phyloP scores from a whole-genome alignment of 257 asterid genomes.

The Ocimum tenuiflorum region DNA sequence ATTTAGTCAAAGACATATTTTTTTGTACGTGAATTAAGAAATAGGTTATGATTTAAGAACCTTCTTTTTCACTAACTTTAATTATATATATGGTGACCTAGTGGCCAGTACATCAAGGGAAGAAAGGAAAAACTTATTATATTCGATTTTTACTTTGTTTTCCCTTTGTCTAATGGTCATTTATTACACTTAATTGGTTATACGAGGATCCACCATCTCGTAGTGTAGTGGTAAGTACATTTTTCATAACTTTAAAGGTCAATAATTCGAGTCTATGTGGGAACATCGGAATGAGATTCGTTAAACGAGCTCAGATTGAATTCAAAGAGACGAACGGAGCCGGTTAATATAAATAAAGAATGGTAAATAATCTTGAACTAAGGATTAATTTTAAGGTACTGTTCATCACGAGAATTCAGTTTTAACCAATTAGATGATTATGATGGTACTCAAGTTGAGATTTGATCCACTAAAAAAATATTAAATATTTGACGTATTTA shows the following conservation, averaged over 20 bases:
- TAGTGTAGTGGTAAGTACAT: too few species aligned
- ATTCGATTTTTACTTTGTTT: too few species aligned
- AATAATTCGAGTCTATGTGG: too few species aligned
- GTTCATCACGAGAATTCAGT: not conserved
- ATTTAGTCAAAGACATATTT: slow-evolving; percentile 1
- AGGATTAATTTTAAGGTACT: not conserved
- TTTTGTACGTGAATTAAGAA: not conserved
- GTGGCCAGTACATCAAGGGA: not conserved
- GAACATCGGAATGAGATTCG: too few species aligned
- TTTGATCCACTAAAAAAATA: not conserved
- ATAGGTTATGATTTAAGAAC: not conserved
- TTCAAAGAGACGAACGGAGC: too few species aligned
- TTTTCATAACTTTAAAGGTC: too few species aligned
- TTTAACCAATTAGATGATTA: not conserved
- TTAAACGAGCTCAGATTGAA: too few species aligned
- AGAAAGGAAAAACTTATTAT: not conserved
- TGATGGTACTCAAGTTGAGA: slow-evolving; percentile 5
- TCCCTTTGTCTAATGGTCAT: too few species aligned
- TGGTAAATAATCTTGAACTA: not conserved
- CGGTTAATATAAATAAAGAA: not conserved
- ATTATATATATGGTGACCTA: not conserved
- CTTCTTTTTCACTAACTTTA: not conserved
- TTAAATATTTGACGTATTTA: not conserved
- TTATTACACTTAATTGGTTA: too few species aligned
- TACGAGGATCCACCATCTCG: too few species aligned